These are phyloP conservation scores for Acephala macrosclerotiorum DNA, from an alignment of 2,329 filamentous ascomycete species.

Conservation along the genomic window DNA sequence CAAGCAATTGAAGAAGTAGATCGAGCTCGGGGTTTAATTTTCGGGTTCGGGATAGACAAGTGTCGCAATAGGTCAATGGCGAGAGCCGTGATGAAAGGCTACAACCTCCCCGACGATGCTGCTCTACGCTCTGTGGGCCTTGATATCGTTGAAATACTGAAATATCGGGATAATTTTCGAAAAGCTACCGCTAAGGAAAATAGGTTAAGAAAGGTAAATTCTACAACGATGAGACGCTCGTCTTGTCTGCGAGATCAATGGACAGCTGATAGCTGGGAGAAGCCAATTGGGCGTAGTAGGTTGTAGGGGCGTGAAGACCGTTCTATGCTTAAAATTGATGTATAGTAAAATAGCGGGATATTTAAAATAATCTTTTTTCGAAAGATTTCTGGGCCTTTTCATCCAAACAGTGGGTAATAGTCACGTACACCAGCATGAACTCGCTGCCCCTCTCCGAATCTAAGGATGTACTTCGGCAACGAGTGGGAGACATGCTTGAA, in stretches of 20 bases:
- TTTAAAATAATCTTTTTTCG: too few species aligned
- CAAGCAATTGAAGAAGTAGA: constrained; percentile 7
- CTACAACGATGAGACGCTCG: neutral
- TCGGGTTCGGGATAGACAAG: constrained; percentile 6
- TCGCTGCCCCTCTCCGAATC: too few species aligned
- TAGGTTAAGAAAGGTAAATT: neutral
- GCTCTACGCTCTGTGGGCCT: constrained; percentile 1
- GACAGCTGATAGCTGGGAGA: neutral
- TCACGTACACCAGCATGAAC: too few species aligned
- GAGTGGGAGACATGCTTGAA: too few species aligned
- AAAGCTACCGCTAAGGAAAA: neutral
- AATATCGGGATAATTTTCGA: neutral
- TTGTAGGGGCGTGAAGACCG: neutral
- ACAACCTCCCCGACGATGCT: neutral
- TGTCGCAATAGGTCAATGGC: neutral
- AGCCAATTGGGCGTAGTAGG: neutral
- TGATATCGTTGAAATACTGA: constrained; percentile 1
- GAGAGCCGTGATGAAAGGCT: neutral
- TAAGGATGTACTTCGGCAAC: too few species aligned
- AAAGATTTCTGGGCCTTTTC: too few species aligned
- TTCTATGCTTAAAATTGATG: neutral
- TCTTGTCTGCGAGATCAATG: neutral
- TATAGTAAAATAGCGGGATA: neutral
- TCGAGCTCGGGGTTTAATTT: neutral
- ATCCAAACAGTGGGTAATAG: too few species aligned